Percentiles rank a stretch among this genome's conserved stretches.
Conservation (phyloP, 106 monocot genomes). For the Platanthera zijinensis region DNA sequence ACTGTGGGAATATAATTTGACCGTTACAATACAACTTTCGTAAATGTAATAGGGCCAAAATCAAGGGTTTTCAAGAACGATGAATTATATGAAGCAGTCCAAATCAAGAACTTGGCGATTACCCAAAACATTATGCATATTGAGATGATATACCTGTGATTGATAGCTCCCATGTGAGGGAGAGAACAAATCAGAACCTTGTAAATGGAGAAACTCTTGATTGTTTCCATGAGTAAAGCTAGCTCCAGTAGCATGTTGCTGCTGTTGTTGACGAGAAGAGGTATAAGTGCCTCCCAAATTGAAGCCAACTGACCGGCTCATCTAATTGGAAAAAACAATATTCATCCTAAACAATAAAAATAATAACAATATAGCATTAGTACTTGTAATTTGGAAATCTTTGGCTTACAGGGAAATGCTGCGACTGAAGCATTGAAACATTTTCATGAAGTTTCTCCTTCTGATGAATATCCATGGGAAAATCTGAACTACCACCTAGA, state of each 20-base stretch:
- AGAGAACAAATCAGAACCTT: conserved; percentile 48
- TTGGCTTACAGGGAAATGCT: conserved; percentile 52
- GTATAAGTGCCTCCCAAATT: conserved; percentile 60
- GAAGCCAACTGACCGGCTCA: conserved; percentile 63
- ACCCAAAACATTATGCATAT: not conserved
- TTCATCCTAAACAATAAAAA: conserved; percentile 2
- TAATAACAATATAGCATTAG: not conserved
- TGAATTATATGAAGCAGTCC: too few species aligned
- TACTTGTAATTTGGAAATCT: not conserved
- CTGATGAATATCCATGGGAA: conserved; percentile 80
- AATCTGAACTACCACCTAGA: conserved; percentile 63
- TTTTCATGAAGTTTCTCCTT: conserved; percentile 91
- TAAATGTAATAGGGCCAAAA: too few species aligned
- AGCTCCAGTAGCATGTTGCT: conserved; percentile 38
- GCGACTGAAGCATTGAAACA: conserved; percentile 77
- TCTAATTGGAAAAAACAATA: conserved; percentile 19
- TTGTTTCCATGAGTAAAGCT: conserved; percentile 26
- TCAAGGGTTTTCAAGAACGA: too few species aligned
- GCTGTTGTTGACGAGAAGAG: conserved; percentile 43
- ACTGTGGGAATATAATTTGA: too few species aligned
- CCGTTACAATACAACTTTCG: too few species aligned
- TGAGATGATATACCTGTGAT: conserved; percentile 25
- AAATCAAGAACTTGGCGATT: too few species aligned
- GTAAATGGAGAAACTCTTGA: conserved; percentile 43
- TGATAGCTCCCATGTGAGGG: conserved; percentile 44